A percentile compares a stretch with the other conserved stretches of the same genome.
phyloP scores from a whole-genome alignment of 208 protist species.

The Leishmania amazonensis region DNA sequence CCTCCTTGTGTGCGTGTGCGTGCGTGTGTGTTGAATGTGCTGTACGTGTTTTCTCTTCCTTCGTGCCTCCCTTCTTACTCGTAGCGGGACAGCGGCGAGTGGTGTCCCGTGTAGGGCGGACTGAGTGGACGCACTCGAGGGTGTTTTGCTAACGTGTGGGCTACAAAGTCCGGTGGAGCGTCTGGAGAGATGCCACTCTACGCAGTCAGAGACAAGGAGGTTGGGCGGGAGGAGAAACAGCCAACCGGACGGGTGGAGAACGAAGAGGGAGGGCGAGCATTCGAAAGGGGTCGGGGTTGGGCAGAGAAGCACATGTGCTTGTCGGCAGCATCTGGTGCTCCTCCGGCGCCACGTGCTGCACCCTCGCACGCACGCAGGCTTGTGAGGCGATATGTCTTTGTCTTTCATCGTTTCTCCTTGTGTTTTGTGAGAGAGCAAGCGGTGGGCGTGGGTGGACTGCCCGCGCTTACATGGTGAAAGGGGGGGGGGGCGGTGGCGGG shows the following conservation, averaged over 20 bases:
- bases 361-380: not conserved
- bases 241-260: not conserved
- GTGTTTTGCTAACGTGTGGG: not conserved
- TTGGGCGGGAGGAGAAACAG: not conserved
- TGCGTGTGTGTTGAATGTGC: not conserved
- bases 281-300: not conserved
- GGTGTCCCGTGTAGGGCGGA: not conserved
- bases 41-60: not conserved
- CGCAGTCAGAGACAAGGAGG: not conserved
- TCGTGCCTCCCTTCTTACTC: not conserved
- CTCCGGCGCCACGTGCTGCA: not conserved
- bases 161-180: not conserved
- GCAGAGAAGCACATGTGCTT: not conserved
- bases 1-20: not conserved
- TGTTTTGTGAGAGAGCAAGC: not conserved
- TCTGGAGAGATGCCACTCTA: constrained; percentile 2
- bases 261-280: not conserved
- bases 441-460: not conserved
- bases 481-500: not conserved
- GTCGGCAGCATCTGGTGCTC: not conserved
- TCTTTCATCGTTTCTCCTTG: not conserved
- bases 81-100: not conserved
- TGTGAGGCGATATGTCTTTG: not conserved
- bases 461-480: not conserved
- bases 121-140: not conserved